phyloP scores from a whole-genome alignment of 768 basidiomycete species.

The Termitomyces titanicus region DNA sequence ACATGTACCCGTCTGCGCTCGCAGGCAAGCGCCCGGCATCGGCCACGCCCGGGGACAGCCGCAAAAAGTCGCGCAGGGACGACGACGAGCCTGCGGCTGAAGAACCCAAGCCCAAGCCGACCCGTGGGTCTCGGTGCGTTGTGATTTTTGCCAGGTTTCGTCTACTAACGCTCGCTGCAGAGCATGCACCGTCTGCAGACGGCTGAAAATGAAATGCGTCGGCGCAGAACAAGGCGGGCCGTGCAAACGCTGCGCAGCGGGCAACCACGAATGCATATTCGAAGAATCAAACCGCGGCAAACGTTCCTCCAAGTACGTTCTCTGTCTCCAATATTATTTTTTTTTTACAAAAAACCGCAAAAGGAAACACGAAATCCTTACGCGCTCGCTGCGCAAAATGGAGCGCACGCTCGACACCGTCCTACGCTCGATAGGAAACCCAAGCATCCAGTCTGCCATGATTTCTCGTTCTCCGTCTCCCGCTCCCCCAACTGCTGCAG shows the following conservation, averaged over 20 bases:
- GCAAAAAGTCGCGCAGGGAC: constrained; percentile 63
- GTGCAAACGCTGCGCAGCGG: constrained; percentile 80
- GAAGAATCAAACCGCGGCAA: constrained; percentile 97
- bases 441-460: constrained; percentile 73
- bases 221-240: constrained; percentile 88
- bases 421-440: constrained; percentile 83
- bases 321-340: constrained; percentile 11
- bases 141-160: not conserved
- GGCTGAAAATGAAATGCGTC: constrained; percentile 92
- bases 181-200: constrained; percentile 88
- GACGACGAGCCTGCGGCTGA: constrained; percentile 45
- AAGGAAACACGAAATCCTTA: constrained; percentile 83
- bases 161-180: constrained; percentile 33
- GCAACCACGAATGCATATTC: constrained; percentile 90
- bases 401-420: constrained; percentile 92
- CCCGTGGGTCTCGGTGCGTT: constrained; percentile 76
- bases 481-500: constrained; percentile 57
- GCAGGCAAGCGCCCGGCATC: constrained; percentile 57
- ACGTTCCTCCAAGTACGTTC: constrained; percentile 70
- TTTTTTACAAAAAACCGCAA: constrained; percentile 21
- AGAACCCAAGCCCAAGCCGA: constrained; percentile 75
- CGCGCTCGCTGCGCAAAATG: constrained; percentile 84
- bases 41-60: constrained; percentile 40
- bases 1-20: constrained; percentile 40
- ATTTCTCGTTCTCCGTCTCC: constrained; percentile 82